Conservation (phyloP, 2,329 filamentous ascomycete species). For the Fragosphaeria purpurea region DNA sequence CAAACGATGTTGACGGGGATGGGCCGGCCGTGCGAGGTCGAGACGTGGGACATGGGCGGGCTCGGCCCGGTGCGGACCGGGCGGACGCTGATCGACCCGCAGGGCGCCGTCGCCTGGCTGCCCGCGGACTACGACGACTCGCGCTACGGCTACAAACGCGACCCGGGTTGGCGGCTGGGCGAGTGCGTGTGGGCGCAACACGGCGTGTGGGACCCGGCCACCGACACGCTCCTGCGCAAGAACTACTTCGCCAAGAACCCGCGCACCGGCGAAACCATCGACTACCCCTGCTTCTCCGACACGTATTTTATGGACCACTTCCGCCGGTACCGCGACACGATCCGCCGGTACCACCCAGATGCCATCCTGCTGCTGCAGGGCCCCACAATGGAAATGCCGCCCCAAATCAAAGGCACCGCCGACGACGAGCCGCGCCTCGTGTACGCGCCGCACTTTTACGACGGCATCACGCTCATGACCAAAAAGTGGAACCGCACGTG, state of each 20-base stretch:
- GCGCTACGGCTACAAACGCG: conserved; percentile 81
- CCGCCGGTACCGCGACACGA: conserved; percentile 61
- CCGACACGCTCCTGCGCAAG: conserved; percentile 67
- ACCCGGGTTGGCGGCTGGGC: conserved; percentile 83
- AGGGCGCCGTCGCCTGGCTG: conserved; percentile 78
- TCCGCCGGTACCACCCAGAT: conserved; percentile 66
- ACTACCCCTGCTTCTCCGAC: conserved; percentile 83
- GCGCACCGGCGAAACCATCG: conserved; percentile 58
- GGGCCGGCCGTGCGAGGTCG: conserved; percentile 78
- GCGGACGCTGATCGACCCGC: conserved; percentile 71
- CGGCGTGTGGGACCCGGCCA: conserved; percentile 80
- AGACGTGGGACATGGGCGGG: conserved; percentile 87
- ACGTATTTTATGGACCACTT: conserved; percentile 85
- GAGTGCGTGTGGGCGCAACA: conserved; percentile 96
- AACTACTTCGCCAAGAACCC: conserved; percentile 83
- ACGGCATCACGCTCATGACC: conserved; percentile 90
- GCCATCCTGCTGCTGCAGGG: conserved; percentile 87
- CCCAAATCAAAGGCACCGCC: conserved; percentile 71
- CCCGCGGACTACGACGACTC: conserved; percentile 74
- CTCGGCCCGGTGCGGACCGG: conserved; percentile 89
- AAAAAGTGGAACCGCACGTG: conserved; percentile 98
- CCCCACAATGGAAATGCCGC: conserved; percentile 84
- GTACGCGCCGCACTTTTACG: conserved; percentile 93
- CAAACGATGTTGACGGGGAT: conserved; percentile 89
- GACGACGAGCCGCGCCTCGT: conserved; percentile 88